Base-by-base conservation (phyloP, 176 grass and related monocot species). In the Urochloa ruziziensis region DNA sequence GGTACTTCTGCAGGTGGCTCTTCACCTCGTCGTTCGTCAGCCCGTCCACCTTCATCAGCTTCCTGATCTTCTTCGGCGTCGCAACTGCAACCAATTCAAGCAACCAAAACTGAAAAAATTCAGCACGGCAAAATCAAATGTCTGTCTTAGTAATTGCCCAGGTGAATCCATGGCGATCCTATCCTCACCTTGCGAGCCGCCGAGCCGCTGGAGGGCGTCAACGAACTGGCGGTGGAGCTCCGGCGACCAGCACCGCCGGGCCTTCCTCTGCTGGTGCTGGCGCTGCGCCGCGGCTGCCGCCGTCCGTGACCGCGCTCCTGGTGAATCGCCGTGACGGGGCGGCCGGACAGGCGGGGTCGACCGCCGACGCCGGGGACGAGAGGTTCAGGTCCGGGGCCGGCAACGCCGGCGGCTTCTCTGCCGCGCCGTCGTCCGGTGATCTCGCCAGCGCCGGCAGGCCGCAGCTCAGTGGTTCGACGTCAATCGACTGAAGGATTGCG, bases 11-110 rank as follows among this genome's bases (percentile, higher is more conserved):
- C 52, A 97, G 83, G 83, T 97, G 94, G 86, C 94, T 97, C 73
- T 97, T 97, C 24, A 97, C 94, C 83, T 97, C 94, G 21, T 97
- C 94, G 37, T 97, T 97, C 2, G 94, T 97, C 36, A 97, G 92
- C 51, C 88, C 94, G 34, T 97, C 92, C 32, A 97, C 94, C 78
- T 94, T 97, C 94, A 97, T 97, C 80, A 92, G 51, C 65, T 97
- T 90, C 58, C 94, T 90, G 63, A 97, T 97, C 82, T 94, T 92
- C 88, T 97, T 97, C 2, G 94, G 94, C 76, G 94, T 97, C 12
- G 94, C 92, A 15, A 79, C 94, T 97, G 78, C n/a, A n/a, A 83
- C 48, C 49, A 84, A 28, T 29, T 51, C 39, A 3, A 25, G 10
- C 66, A 30, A 15, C n/a, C n/a, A n/a, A n/a, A n/a, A n/a, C n/a